Conservation (phyloP, 1,284 basidiomycete species). For the Moesziomyces sp. region DNA sequence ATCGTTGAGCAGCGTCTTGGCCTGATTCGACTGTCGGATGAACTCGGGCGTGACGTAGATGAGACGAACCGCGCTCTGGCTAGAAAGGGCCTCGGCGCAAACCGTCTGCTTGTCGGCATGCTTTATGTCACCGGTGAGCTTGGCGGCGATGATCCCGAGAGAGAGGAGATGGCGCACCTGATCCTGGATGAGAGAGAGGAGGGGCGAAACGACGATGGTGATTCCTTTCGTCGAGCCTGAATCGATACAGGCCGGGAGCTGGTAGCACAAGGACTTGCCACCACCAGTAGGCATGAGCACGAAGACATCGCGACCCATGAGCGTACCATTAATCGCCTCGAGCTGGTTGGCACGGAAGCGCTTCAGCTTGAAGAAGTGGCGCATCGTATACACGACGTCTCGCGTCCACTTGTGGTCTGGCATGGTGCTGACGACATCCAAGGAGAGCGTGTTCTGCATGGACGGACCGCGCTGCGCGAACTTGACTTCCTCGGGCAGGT, state of each 20-base stretch:
- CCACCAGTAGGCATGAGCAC: constrained; percentile 97
- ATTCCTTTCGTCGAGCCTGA: constrained; percentile 80
- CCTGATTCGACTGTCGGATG: constrained; percentile 61
- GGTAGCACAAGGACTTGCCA: constrained; percentile 78
- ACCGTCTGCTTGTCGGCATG: constrained; percentile 68
- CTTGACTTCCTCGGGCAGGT: constrained; percentile 21
- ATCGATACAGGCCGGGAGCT: constrained; percentile 83
- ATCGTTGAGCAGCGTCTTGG: constrained; percentile 74
- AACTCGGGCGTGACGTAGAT: constrained; percentile 96
- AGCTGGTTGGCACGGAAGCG: constrained; percentile 85
- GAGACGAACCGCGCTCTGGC: constrained; percentile 71
- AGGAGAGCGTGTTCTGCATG: constrained; percentile 15
- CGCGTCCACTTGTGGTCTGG: constrained; percentile 70
- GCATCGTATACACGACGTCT: constrained; percentile 77
- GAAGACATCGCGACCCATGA: constrained; percentile 87
- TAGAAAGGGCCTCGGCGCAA: constrained; percentile 70
- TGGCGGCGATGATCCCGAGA: constrained; percentile 78
- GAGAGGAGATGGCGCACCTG: constrained; percentile 80
- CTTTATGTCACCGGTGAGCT: constrained; percentile 76
- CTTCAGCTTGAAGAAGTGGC: constrained; percentile 76
- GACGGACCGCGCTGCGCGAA: constrained; percentile 32
- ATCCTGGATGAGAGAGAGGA: constrained; percentile 89
- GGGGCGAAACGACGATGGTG: constrained; percentile 89
- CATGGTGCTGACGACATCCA: constrained; percentile 3
- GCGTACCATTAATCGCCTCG: constrained; percentile 83